phyloP scores from a whole-genome alignment of 2,329 filamentous ascomycete species.

The Fusarium oligoseptatum region DNA sequence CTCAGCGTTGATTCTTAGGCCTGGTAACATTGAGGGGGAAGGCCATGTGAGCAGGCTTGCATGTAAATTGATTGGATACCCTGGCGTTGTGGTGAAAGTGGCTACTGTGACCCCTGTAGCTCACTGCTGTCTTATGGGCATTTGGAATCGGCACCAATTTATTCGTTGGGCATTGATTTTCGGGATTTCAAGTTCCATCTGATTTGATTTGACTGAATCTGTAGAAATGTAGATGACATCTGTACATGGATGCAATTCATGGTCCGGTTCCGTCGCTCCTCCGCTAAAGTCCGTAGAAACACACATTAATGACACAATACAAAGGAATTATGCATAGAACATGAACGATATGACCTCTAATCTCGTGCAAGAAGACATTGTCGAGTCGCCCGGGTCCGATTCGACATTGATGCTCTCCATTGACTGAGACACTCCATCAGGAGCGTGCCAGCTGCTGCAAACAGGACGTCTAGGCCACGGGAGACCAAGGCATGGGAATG shows the following conservation, averaged over 20 bases:
- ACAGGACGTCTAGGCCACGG: slow-evolving; percentile 73
- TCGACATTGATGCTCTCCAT: slow-evolving; percentile 1
- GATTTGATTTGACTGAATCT: slow-evolving; percentile 19
- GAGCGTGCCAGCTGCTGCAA: neutral
- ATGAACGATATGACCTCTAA: slow-evolving; percentile 20
- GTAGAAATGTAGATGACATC: slow-evolving; percentile 41
- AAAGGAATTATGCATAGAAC: slow-evolving; percentile 34
- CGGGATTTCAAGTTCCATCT: slow-evolving; percentile 19
- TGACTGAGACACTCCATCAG: slow-evolving; percentile 9
- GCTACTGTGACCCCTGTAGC: slow-evolving; percentile 5
- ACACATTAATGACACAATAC: slow-evolving; percentile 26
- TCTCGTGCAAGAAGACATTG: slow-evolving; percentile 26
- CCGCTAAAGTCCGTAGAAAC: slow-evolving; percentile 25
- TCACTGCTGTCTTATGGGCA: neutral
- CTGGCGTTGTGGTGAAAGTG: slow-evolving; percentile 33
- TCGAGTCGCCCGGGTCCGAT: neutral
- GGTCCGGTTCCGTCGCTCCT: slow-evolving; percentile 40
- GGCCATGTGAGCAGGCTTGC: slow-evolving; percentile 28
- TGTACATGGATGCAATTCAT: slow-evolving; percentile 45
- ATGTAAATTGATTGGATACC: slow-evolving; percentile 47
- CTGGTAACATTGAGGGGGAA: slow-evolving; percentile 25
- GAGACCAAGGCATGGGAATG: slow-evolving; percentile 96
- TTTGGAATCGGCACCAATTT: slow-evolving; percentile 8
- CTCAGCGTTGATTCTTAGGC: slow-evolving; percentile 70
- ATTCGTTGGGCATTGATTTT: neutral